phyloP scores from a whole-genome alignment of 164 flowering plant genomes.

The Macadamia tetraphylla region DNA sequence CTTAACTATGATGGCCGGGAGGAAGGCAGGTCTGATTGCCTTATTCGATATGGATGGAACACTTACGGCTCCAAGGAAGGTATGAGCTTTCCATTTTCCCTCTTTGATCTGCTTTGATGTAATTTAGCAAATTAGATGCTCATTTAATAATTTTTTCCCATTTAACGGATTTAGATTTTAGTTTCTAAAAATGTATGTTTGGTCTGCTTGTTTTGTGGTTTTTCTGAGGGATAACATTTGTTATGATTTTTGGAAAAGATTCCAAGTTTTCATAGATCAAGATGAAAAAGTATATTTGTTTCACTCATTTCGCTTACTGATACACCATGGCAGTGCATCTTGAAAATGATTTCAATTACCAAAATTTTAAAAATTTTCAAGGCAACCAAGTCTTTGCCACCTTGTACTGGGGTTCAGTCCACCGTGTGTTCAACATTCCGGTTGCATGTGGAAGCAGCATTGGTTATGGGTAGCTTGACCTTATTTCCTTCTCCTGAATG shows the following conservation, averaged over 20 bases:
- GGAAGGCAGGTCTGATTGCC: conserved; percentile 75
- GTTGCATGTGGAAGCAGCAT: neutral
- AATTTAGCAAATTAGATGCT: neutral
- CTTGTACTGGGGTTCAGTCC: neutral
- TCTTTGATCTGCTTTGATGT: neutral
- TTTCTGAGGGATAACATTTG: no score
- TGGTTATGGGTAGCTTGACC: neutral
- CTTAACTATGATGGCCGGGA: conserved; percentile 44
- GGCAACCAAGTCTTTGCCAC: neutral
- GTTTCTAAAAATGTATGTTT: no score
- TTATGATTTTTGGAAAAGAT: no score
- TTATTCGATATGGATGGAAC: conserved; percentile 99
- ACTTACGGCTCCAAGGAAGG: conserved; percentile 97
- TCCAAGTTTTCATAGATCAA: no score
- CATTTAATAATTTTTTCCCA: neutral
- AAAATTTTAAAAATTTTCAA: no score
- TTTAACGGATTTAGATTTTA: no score
- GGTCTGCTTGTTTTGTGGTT: no score
- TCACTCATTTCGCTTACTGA: no score
- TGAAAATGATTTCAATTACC: no score
- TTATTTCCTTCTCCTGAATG: conserved; percentile 3
- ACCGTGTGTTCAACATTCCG: neutral
- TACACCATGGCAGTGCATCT: no score
- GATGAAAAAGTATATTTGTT: no score
- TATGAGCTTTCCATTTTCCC: conserved; percentile 12